Percentiles rank a stretch among this genome's conserved stretches.
phyloP scores from a whole-genome alignment of 257 asterid genomes.

The Parsonsia alboflavescens region DNA sequence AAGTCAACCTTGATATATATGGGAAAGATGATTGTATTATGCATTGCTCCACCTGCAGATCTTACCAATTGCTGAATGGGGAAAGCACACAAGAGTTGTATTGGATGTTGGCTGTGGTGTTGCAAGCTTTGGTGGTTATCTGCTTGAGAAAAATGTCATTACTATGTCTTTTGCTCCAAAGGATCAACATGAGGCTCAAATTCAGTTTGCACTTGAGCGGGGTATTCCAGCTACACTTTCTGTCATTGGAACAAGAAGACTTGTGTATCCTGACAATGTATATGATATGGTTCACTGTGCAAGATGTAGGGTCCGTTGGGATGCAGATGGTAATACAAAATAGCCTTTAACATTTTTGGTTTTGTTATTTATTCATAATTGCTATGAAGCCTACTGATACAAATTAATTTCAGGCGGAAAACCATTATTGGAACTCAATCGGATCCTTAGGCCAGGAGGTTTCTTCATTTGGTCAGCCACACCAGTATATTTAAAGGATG shows the following conservation, averaged over 20 bases:
- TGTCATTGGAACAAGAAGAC: slow-evolving; percentile 29
- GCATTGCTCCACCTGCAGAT: slow-evolving; percentile 18
- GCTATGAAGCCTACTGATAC: background rate
- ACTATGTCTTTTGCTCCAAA: slow-evolving; percentile 36
- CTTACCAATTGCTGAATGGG: slow-evolving; percentile 28
- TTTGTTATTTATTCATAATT: background rate
- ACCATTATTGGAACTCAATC: slow-evolving; percentile 22
- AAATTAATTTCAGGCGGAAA: slow-evolving; percentile 19
- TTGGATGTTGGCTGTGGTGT: slow-evolving; percentile 39
- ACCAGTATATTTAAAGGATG: slow-evolving; percentile 19
- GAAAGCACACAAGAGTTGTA: slow-evolving; percentile 26
- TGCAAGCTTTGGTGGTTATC: slow-evolving; percentile 34
- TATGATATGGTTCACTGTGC: slow-evolving; percentile 35
- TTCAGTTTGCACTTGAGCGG: slow-evolving; percentile 29
- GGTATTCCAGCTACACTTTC: slow-evolving; percentile 28
- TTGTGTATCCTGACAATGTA: slow-evolving; percentile 26
- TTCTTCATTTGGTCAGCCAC: slow-evolving; percentile 25
- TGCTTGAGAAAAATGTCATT: slow-evolving; percentile 30
- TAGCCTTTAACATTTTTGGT: background rate
- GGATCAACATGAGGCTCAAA: slow-evolving; percentile 38
- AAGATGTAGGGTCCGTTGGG: slow-evolving; percentile 35
- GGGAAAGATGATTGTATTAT: background rate
- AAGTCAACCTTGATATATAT: background rate
- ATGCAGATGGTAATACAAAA: slow-evolving; percentile 23
- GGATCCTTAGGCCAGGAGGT: slow-evolving; percentile 25